Evolutionary conservation across 768 basidiomycete species (phyloP).

Genomic region (Pisolithus marmoratus): DNA sequence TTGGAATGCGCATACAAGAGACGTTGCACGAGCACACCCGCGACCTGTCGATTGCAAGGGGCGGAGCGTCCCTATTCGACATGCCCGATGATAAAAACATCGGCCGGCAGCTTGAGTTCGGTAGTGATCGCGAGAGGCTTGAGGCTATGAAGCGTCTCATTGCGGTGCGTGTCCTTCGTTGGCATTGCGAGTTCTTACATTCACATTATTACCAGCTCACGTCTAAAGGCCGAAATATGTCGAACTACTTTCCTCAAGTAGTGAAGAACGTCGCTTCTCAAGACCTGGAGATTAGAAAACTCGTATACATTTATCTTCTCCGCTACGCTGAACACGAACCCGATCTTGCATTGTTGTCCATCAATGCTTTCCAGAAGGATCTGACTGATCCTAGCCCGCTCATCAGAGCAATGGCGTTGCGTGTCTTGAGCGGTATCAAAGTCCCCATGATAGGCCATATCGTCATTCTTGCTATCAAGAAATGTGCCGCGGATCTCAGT

Average conservation of each 20-base stretch:
- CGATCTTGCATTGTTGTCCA: slow-evolving; percentile 89
- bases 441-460: slow-evolving; percentile 85
- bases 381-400: slow-evolving; percentile 87
- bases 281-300: slow-evolving; percentile 90
- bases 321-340: slow-evolving; percentile 92
- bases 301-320: slow-evolving; percentile 96
- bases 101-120: slow-evolving; percentile 80
- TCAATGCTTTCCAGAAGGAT: slow-evolving; percentile 99
- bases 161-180: slow-evolving; percentile 54
- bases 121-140: slow-evolving; percentile 82
- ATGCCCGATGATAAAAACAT: slow-evolving; percentile 81
- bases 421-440: slow-evolving; percentile 88
- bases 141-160: slow-evolving; percentile 95
- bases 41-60: slow-evolving; percentile 57
- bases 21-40: slow-evolving; percentile 76
- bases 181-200: neutral
- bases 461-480: slow-evolving; percentile 84
- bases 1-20: slow-evolving; percentile 80
- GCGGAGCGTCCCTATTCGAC: slow-evolving; percentile 56
- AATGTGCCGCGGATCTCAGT: slow-evolving; percentile 86
- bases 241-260: slow-evolving; percentile 92
- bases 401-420: slow-evolving; percentile 93
- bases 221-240: slow-evolving; percentile 86
- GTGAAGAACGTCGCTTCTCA: slow-evolving; percentile 95
- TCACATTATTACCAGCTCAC: slow-evolving; percentile 55